Base-by-base conservation (phyloP, 805 yeast species). In the Candida argentea region DNA sequence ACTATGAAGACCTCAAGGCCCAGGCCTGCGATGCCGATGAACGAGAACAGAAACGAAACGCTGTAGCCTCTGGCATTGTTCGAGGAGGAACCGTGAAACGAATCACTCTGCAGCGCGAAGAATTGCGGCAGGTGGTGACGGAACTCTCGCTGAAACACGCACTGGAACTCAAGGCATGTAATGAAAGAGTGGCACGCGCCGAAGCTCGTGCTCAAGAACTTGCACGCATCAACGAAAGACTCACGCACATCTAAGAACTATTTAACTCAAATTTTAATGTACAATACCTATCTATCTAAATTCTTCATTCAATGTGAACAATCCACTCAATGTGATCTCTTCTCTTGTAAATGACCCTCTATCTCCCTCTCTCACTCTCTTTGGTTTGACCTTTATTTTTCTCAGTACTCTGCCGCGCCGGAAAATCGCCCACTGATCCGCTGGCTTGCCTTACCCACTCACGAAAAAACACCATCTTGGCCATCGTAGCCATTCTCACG, bases 1-100 rank as follows among this genome's bases (percentile, higher is more conserved):
- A 64, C 22, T 65, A 67, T 31, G 52, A 59, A 6, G 59, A 60
- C 14, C 50, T 67, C 32, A 64, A 61, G 32, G 27, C 27, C 17
- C 22, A 18, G 25, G 26, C 10, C 22, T 25, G 28, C 20, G 10
- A 10, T 18, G 10, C 20, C 20, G 20, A 18, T 18, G 10, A 10
- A 7, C 7, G 9, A 8, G 20, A 18, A 8, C 7, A 7, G 10
- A 10, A 7, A 8, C 20, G 20, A 10, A 10, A 18, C 7, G 20
- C 10, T 10, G 10, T 18, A 8, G 20, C 20, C 31, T 30, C 21
- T 16, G n/a, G n/a, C n/a, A n/a, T n/a, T n/a, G n/a, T n/a, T n/a
- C n/a, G n/a, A n/a, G n/a, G n/a, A n/a, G n/a, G n/a, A n/a, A n/a
- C n/a, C n/a, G n/a, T 33, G n/a, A 10, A 25, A 5, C 26, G 29